phyloP scores from a whole-genome alignment of 345 rosid genomes.

The Arabidopsis thaliana region TAIR10.1 NC_003070.9:19929001-19929500 shows the following conservation, averaged over 20 bases:
- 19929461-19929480: constrained; percentile 51
- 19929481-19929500: constrained; percentile 35
- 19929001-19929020: constrained; percentile 56
- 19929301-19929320: constrained; percentile 63
- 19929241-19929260: constrained; percentile 50
- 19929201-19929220: neutral
- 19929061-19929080: neutral
- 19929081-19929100: neutral
- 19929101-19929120: constrained; percentile 36
- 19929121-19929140: constrained; percentile 29
- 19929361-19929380: neutral
- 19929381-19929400: neutral
- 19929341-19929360: neutral
- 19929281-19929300: constrained; percentile 56
- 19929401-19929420: constrained; percentile 47
- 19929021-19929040: constrained; percentile 44
- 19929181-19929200: neutral
- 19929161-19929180: constrained; percentile 7
- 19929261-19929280: constrained; percentile 47
- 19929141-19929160: constrained; percentile 12
- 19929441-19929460: constrained; percentile 54
- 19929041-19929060: neutral
- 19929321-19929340: neutral
- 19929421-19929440: constrained; percentile 50
- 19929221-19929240: neutral